Evolutionary conservation across 2,329 filamentous ascomycete genomes (phyloP).

Genomic region (Apiospora hydei): DNA sequence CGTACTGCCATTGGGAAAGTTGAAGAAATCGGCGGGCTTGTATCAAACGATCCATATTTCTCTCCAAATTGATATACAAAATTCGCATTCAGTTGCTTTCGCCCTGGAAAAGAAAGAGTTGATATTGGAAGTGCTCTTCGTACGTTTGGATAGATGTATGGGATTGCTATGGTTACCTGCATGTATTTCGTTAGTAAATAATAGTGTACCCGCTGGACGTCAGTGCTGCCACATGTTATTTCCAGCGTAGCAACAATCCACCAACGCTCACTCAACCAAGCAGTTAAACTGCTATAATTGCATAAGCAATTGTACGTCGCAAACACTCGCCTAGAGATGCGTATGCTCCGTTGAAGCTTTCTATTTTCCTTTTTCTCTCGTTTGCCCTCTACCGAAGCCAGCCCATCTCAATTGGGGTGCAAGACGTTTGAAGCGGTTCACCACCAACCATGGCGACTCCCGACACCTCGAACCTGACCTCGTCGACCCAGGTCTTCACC

Average conservation of each 20-base stretch:
- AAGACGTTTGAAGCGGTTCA: too few species aligned
- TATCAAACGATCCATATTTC: too few species aligned
- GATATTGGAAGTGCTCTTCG: background rate
- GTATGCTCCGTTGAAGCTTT: background rate
- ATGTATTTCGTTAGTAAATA: conserved; percentile 7
- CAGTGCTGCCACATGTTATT: conserved; percentile 19
- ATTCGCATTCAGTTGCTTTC: background rate
- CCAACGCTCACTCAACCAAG: background rate
- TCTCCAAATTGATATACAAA: background rate
- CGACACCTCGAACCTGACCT: conserved; percentile 57
- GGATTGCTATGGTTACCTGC: background rate
- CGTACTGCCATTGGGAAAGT: background rate
- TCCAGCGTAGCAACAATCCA: background rate
- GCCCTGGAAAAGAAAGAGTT: too few species aligned
- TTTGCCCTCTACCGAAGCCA: background rate
- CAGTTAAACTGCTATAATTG: conserved; percentile 18
- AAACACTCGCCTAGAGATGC: background rate
- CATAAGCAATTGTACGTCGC: background rate
- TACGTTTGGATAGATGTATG: background rate
- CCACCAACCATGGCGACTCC: conserved; percentile 43
- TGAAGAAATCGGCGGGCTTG: background rate
- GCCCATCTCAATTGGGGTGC: background rate
- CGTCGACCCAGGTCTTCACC: conserved; percentile 62
- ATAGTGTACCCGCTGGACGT: background rate
- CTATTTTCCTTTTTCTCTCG: background rate